A percentile compares a stretch with the other conserved stretches of the same genome.
phyloP scores from a whole-genome alignment of 768 basidiomycete genomes.

The Leccinum ochraceum region DNA sequence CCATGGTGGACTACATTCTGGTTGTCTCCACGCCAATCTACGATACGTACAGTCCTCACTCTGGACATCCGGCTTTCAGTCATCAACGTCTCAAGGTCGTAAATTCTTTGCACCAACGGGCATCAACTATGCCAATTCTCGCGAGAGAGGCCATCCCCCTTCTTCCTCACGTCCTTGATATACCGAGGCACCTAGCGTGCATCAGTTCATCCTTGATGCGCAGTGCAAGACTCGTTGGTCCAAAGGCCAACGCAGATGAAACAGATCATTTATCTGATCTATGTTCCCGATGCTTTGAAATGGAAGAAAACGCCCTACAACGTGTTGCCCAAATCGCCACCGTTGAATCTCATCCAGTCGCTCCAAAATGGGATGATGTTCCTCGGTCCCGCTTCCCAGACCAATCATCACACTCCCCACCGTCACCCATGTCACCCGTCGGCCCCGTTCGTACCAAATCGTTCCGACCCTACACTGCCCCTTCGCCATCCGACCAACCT shows the following conservation, averaged over 20 bases:
- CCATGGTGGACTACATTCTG: slow-evolving; percentile 79
- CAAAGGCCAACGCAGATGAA: slow-evolving; percentile 33
- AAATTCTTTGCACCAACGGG: slow-evolving; percentile 59
- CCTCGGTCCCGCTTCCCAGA: slow-evolving; percentile 2
- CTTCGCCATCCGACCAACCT: slow-evolving; percentile 36
- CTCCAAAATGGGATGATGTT: slow-evolving; percentile 19
- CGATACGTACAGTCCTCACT: slow-evolving; percentile 27
- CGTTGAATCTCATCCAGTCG: slow-evolving; percentile 13
- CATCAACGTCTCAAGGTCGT: slow-evolving; percentile 56
- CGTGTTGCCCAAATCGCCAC: slow-evolving; percentile 63
- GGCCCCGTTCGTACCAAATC: slow-evolving; percentile 24
- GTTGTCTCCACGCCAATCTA: slow-evolving; percentile 62
- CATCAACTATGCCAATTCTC: slow-evolving; percentile 53
- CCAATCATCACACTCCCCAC: slow-evolving; percentile 13
- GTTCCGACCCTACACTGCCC: slow-evolving; percentile 51
- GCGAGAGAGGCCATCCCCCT: slow-evolving; percentile 71
- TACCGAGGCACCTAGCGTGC: slow-evolving; percentile 75
- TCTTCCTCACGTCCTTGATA: slow-evolving; percentile 73
- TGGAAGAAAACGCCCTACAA: slow-evolving; percentile 68
- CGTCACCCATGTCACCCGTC: slow-evolving; percentile 25
- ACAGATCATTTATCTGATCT: slow-evolving; percentile 52
- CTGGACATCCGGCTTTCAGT: slow-evolving; percentile 36
- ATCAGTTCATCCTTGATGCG: slow-evolving; percentile 78
- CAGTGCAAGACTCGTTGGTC: slow-evolving; percentile 47
- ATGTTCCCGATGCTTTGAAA: slow-evolving; percentile 60